A percentile compares a stretch with the other conserved stretches of the same genome.
Evolutionary conservation across 139 green algal species (phyloP).

Genomic region (Chlamydomonas applanata): DNA sequence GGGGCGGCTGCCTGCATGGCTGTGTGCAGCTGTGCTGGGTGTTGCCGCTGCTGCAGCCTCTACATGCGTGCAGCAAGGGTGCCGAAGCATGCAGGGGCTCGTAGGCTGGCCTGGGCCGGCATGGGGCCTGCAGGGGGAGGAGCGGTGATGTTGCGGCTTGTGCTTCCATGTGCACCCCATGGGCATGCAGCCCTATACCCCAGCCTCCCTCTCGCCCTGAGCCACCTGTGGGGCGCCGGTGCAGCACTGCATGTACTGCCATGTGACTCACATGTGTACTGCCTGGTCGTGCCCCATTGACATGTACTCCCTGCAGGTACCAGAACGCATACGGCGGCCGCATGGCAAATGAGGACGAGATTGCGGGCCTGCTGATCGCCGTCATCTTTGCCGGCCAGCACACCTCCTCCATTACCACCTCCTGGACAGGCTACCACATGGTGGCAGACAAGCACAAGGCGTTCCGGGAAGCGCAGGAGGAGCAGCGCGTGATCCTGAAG

Average conservation of each 20-base stretch:
- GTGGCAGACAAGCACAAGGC: constrained; percentile 52
- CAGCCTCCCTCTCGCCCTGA: too few relatives aligned
- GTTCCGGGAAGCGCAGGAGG: constrained; percentile 50
- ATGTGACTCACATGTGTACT: too few relatives aligned
- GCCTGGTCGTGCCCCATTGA: too few relatives aligned
- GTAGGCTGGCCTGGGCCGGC: too few relatives aligned
- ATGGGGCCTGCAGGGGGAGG: too few relatives aligned
- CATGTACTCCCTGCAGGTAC: constrained; percentile 54
- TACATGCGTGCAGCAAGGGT: neutral
- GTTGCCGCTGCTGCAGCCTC: too few relatives aligned
- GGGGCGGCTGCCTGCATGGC: neutral
- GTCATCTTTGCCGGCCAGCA: constrained; percentile 97
- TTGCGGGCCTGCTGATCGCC: constrained; percentile 96
- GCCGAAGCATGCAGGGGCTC: too few relatives aligned
- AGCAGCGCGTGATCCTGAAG: constrained; percentile 76
- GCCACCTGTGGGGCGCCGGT: too few relatives aligned
- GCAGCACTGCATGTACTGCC: neutral
- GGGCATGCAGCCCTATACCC: too few relatives aligned
- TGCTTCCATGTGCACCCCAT: too few relatives aligned
- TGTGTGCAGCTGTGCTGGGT: neutral
- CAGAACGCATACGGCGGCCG: constrained; percentile 77
- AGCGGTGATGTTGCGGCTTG: too few relatives aligned
- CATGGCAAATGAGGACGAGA: constrained; percentile 85
- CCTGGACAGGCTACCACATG: constrained; percentile 89
- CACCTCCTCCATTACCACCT: constrained; percentile 91